Percentiles rank a stretch among this genome's conserved stretches.
Evolutionary conservation across 495 filamentous ascomycete species (phyloP).

Genomic region (Penicillium salamii): DNA sequence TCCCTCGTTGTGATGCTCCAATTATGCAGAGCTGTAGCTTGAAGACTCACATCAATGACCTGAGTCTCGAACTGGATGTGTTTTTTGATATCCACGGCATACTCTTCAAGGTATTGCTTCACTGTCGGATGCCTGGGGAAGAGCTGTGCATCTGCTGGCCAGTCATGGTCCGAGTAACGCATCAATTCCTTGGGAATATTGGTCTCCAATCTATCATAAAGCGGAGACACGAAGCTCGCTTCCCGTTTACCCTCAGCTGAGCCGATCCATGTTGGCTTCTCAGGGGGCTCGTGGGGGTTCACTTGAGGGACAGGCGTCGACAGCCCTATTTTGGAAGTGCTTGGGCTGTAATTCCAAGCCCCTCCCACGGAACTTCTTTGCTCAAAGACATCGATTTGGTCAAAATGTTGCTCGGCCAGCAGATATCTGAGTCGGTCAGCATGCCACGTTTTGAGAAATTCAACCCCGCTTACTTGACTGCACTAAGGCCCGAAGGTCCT

Average conservation of each 20-base stretch:
- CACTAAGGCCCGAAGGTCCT: slow-evolving; percentile 43
- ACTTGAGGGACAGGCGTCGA: slow-evolving; percentile 39
- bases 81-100: slow-evolving; percentile 60
- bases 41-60: slow-evolving; percentile 47
- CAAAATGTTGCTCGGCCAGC: slow-evolving; percentile 67
- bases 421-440: slow-evolving; percentile 56
- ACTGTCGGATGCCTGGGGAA: slow-evolving; percentile 71
- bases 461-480: slow-evolving; percentile 35
- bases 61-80: slow-evolving; percentile 58
- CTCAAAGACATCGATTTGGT: slow-evolving; percentile 74
- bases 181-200: slow-evolving; percentile 86
- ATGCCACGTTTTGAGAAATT: not conserved
- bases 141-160: slow-evolving; percentile 59
- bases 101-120: slow-evolving; percentile 68
- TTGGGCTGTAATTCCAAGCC: slow-evolving; percentile 68
- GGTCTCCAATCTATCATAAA: slow-evolving; percentile 79
- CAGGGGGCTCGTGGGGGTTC: slow-evolving; percentile 36
- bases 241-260: slow-evolving; percentile 18
- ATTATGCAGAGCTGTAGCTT: slow-evolving; percentile 14
- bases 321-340: slow-evolving; percentile 23
- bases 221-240: slow-evolving; percentile 60
- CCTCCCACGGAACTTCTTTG: slow-evolving; percentile 73
- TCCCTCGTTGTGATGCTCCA: slow-evolving; percentile 59
- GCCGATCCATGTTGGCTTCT: slow-evolving; percentile 43
- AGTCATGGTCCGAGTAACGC: slow-evolving; percentile 69